Evolutionary conservation across 441 rosid species (phyloP).

Genomic region (Erodium moschatum): DNA sequence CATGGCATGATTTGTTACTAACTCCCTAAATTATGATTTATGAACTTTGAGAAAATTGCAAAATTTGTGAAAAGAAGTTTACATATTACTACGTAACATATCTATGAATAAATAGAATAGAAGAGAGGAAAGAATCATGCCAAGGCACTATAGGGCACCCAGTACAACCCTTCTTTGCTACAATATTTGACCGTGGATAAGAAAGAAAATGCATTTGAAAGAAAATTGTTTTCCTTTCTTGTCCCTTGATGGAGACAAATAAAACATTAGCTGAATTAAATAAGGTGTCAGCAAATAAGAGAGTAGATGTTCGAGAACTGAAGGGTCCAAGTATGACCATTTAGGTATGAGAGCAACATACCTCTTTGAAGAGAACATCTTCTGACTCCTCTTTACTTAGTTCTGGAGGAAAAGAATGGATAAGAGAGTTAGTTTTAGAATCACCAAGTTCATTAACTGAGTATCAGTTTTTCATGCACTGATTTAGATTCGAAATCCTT

Average conservation of each 20-base stretch:
- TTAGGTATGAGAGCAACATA: conserved; percentile 23
- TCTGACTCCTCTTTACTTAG: conserved; percentile 65
- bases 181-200: not conserved
- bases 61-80: not conserved
- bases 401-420: conserved; percentile 36
- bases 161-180: not conserved
- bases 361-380: conserved; percentile 89
- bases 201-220: not conserved
- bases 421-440: not conserved
- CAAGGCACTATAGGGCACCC: not conserved
- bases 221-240: not conserved
- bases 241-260: not conserved
- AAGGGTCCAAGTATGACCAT: not conserved
- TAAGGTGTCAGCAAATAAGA: not conserved
- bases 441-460: not conserved
- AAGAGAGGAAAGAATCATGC: not conserved
- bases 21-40: not conserved
- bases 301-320: not conserved
- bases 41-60: not conserved
- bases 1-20: not conserved
- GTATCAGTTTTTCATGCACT: not conserved
- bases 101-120: not conserved
- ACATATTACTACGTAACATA: not conserved
- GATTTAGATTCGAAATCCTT: not conserved
- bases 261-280: not conserved